Evolutionary conservation across 2,329 filamentous ascomycete species (phyloP).

Genomic region (Fusarium anguioides): DNA sequence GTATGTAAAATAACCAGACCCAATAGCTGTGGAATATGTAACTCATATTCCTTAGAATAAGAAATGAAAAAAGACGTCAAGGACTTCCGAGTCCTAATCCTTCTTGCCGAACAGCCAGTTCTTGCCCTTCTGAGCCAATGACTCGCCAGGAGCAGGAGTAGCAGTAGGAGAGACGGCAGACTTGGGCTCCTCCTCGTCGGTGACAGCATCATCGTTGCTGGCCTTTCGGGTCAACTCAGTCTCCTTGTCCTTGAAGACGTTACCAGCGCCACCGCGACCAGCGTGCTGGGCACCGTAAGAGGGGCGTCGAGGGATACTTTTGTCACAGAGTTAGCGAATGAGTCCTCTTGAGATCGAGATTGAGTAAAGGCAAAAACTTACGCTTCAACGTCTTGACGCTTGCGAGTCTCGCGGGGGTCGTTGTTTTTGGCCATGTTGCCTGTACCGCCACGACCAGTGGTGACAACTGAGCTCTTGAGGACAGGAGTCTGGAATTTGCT

Average conservation of each 20-base stretch:
- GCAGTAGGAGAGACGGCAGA: slow-evolving; percentile 1
- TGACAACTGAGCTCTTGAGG: slow-evolving; percentile 85
- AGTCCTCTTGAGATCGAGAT: background rate
- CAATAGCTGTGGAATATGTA: slow-evolving; percentile 10
- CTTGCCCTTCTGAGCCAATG: slow-evolving; percentile 57
- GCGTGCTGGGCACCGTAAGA: slow-evolving; percentile 72
- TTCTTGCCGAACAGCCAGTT: slow-evolving; percentile 63
- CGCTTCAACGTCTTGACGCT: slow-evolving; percentile 85
- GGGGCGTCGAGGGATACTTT: slow-evolving; percentile 64
- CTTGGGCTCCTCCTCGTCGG: slow-evolving; percentile 34
- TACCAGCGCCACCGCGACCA: slow-evolving; percentile 81
- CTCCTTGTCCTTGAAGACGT: slow-evolving; percentile 67
- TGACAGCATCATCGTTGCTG: slow-evolving; percentile 49
- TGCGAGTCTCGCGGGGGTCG: slow-evolving; percentile 78
- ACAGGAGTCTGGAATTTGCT: slow-evolving; percentile 82
- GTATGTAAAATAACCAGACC: slow-evolving; percentile 22
- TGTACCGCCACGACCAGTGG: slow-evolving; percentile 87
- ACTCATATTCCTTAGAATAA: background rate
- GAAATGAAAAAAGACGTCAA: background rate
- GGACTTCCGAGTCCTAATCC: slow-evolving; percentile 45
- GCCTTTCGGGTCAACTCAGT: slow-evolving; percentile 46
- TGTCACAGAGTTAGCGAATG: slow-evolving; percentile 10
- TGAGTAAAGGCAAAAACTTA: slow-evolving; percentile 52
- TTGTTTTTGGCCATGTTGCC: slow-evolving; percentile 86
- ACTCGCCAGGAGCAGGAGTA: slow-evolving; percentile 27